phyloP scores from a whole-genome alignment of 139 green algal genomes.

The Tetradesmus obliquus region DNA sequence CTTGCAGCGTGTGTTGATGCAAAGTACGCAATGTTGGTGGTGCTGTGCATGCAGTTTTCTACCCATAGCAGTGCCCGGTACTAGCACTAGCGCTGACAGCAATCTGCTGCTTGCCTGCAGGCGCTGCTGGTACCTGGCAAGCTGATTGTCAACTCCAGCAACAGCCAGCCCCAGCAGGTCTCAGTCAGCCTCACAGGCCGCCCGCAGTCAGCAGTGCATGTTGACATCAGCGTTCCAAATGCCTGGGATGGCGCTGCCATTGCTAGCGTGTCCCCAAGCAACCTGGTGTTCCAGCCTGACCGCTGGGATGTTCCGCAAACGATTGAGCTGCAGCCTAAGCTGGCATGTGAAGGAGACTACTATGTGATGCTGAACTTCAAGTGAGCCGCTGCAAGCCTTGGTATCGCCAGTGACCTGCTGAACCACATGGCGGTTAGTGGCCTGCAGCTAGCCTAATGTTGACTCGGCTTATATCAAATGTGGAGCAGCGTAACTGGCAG shows the following conservation, averaged over 20 bases:
- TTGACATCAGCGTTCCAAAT: constrained; percentile 22
- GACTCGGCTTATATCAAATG: background rate
- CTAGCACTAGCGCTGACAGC: too few relatives aligned
- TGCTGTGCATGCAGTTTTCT: too few relatives aligned
- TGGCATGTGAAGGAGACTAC: constrained; percentile 47
- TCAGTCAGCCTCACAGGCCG: background rate
- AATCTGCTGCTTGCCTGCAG: background rate
- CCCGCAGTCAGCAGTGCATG: constrained; percentile 15
- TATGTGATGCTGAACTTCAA: constrained; percentile 49
- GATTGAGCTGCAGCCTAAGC: constrained; percentile 42
- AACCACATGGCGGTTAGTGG: too few relatives aligned
- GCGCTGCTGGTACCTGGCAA: background rate
- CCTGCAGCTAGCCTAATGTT: background rate
- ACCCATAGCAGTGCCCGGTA: too few relatives aligned
- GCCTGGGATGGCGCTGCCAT: constrained; percentile 52
- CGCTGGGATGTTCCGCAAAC: constrained; percentile 10
- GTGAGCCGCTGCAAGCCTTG: constrained; percentile 23
- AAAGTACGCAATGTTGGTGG: too few relatives aligned
- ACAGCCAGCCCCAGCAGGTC: background rate
- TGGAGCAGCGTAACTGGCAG: too few relatives aligned
- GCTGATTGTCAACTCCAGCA: background rate
- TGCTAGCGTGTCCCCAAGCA: constrained; percentile 39
- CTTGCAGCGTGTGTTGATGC: too few relatives aligned
- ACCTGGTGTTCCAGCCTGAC: constrained; percentile 29
- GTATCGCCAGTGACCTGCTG: background rate